Base-by-base conservation (phyloP, 306 rosid species). In the Adenanthera pavonina region DNA sequence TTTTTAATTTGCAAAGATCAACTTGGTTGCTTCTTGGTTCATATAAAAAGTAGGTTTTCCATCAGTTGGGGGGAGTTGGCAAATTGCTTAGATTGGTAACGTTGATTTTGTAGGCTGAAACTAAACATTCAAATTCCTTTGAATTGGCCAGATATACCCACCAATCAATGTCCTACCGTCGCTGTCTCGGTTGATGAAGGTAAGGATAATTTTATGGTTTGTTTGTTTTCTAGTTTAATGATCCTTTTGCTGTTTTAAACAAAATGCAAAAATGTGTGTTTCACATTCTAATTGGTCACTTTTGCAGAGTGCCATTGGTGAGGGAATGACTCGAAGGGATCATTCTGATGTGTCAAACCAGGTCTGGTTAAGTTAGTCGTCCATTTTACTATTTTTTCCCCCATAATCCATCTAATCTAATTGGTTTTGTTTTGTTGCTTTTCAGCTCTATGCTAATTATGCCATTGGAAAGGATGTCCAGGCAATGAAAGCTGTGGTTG, bases 381-480 rank as follows among this genome's bases (percentile, higher is more conserved):
- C 54, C 60, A 52, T 65, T 36, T 33, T 74, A 41, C 19, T 66
- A 44, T 34, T 9, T 9, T 12, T 61, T 48, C 65, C 11, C 36
- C 16, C 30, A 62, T 14, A 84, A 16, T 53, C 15, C 44, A 48
- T 81, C 76, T 84, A 66, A 85, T 83, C 80, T 82, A 69, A 85
- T 79, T 20, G 20, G 6, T 80, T 35, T 60, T 82, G 34, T 57
- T 56, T 73, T 36, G 12, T 56, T 40, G 73, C 41, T 69, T 77
- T 75, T 72, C 92, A 96, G 99, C 93, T 96, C 44, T 96, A 96
- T 89, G 99, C 99, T 85, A 96, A 96, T 85, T 96, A 96, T 89
- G 99, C 99, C 74, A 96, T 96, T 78, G 99, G 99, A 82, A 96
- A 96, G 92, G 99, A 96, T 84, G 99, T 96, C 77, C 99, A 96